Evolutionary conservation across 73 alveolate species (phyloP).

Genomic region (Tetrahymena borealis): DNA sequence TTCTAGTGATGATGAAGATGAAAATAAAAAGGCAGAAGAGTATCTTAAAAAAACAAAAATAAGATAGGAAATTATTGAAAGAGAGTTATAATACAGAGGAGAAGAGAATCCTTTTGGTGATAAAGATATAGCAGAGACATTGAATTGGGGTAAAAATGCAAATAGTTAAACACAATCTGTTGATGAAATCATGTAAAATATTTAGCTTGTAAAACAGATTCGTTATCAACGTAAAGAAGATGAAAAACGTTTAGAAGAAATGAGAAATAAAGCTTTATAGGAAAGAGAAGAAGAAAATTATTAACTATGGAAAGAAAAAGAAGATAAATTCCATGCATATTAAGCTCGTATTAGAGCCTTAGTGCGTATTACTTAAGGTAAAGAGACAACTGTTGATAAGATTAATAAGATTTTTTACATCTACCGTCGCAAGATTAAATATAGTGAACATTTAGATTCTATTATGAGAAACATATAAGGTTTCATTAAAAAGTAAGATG

Average conservation of each 20-base stretch:
- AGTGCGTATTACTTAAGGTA: constrained; percentile 37
- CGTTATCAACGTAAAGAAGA: constrained; percentile 26
- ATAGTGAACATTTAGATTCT: constrained; percentile 17
- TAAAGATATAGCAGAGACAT: constrained; percentile 26
- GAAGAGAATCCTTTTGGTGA: constrained; percentile 49
- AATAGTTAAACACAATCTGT: constrained; percentile 3
- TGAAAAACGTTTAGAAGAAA: constrained; percentile 33
- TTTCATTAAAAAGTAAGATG: constrained; percentile 9
- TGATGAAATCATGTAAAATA: constrained; percentile 24
- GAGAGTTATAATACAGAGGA: constrained; percentile 21
- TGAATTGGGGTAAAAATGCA: constrained; percentile 29
- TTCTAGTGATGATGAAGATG: not conserved
- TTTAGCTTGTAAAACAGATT: constrained; percentile 7
- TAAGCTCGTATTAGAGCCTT: constrained; percentile 41
- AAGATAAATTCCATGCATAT: constrained; percentile 37
- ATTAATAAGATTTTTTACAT: constrained; percentile 29
- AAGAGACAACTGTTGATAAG: constrained; percentile 44
- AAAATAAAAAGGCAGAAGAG: constrained; percentile 2
- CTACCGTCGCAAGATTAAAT: constrained; percentile 33
- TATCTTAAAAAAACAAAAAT: constrained; percentile 18
- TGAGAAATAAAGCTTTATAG: constrained; percentile 17
- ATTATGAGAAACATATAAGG: constrained; percentile 17
- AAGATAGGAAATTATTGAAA: constrained; percentile 16
- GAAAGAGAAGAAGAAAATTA: constrained; percentile 32
- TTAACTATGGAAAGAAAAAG: constrained; percentile 36